Conservation (phyloP, 2,329 filamentous ascomycete species). For the Stylonectria norvegica region DNA sequence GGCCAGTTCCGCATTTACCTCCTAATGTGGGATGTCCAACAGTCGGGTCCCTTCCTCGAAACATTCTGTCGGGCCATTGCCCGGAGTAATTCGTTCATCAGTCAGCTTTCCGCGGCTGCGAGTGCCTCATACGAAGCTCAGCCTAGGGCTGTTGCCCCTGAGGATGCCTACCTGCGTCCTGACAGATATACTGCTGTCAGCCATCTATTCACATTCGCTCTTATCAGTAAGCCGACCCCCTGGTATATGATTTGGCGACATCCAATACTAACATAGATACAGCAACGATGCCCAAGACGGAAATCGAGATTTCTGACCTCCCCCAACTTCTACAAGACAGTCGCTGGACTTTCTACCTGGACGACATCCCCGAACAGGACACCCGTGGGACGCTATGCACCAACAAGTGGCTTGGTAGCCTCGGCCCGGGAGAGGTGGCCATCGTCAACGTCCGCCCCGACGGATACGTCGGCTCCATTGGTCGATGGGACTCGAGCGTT, state of each 20-base stretch:
- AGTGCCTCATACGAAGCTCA: conserved; percentile 59
- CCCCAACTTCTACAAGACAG: conserved; percentile 60
- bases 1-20: conserved; percentile 76
- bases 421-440: conserved; percentile 55
- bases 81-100: conserved; percentile 52
- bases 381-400: conserved; percentile 54
- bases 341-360: conserved; percentile 70
- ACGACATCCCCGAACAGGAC: conserved; percentile 58
- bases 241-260: not conserved
- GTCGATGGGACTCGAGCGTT: conserved; percentile 49
- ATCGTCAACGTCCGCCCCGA: conserved; percentile 69
- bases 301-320: conserved; percentile 64
- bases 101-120: conserved; percentile 56
- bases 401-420: conserved; percentile 65
- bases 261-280: conserved; percentile 12
- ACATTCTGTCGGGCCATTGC: conserved; percentile 55
- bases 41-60: conserved; percentile 55
- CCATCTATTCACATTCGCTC: conserved; percentile 64
- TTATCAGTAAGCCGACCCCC: conserved; percentile 55
- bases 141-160: conserved; percentile 53
- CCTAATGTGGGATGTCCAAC: conserved; percentile 60
- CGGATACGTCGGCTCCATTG: conserved; percentile 67
- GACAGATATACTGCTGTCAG: conserved; percentile 67
- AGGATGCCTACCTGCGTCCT: conserved; percentile 64
- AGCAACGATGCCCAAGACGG: conserved; percentile 58